Evolutionary conservation across 2,329 filamentous ascomycete genomes (phyloP), one percentile per base, ranked within the genome.

Genomic region (Acrodontium crateriforme): DNA sequence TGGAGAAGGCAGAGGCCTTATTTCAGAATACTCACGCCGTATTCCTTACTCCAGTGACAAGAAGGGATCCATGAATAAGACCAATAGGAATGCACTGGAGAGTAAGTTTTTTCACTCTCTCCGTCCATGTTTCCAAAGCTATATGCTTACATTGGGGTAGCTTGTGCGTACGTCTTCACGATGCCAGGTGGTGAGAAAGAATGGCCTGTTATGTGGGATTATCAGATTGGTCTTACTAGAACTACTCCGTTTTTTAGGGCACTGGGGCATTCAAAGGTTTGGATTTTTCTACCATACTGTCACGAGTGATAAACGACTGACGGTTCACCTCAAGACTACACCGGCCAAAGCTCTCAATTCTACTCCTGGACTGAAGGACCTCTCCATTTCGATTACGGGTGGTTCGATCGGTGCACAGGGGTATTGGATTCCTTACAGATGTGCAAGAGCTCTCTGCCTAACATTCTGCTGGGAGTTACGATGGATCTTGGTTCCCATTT

Each of bases 161-260:
- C 83, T 15, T 85, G 85, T 51, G 73, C 84, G 44, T 95, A 94
- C 54, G 73, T 71, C 18, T 94, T 91, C 62, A 69, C 65, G 41
- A 52, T 78, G 3, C 79, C 79, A 0, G 71, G 65, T 8, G 35
- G 75, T 2, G 67, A 64, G 37, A 63, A 69, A 28, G 85, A 78
- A 14, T 34, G 39, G 51, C 71, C 70, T 1, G 74, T 95, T 35
- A 84, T 94, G 71, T 98, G 89, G 89, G 89, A 98, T 54, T 94
- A 94, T 59, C 87, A 91, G 44, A 73, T 87, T 36, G 89, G 89
- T 6, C 74, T 95, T 16, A 85, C 95, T 37, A 76, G 87, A 36
- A 91, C 92, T 55, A 94, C 85, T 2, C 79, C 84, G 16, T 81
- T 95, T 50, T 95, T 95, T 67, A 93, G 93, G 54, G 84, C 80